phyloP scores from a whole-genome alignment of 768 basidiomycete species.

The Russula compacta region DNA sequence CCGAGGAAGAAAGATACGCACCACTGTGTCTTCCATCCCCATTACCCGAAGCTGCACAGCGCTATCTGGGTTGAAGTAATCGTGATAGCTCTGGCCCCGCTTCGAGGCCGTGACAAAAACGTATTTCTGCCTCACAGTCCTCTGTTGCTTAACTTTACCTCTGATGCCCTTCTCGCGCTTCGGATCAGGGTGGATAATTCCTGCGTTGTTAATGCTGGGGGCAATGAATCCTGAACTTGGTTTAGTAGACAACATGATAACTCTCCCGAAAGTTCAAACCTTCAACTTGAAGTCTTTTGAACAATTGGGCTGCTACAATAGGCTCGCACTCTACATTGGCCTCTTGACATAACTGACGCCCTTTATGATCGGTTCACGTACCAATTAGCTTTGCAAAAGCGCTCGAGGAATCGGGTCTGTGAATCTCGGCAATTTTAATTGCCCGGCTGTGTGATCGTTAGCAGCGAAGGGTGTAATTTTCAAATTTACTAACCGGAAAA shows the following conservation, averaged over 20 bases:
- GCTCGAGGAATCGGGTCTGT: constrained; percentile 33
- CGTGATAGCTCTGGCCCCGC: constrained; percentile 39
- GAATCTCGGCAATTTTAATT: constrained; percentile 55
- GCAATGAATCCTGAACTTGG: constrained; percentile 47
- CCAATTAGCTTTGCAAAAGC: constrained; percentile 57
- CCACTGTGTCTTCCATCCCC: constrained; percentile 46
- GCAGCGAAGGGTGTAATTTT: background rate
- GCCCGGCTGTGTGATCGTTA: constrained; percentile 38
- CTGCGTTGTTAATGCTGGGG: constrained; percentile 34
- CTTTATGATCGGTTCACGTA: constrained; percentile 25
- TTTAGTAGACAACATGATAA: background rate
- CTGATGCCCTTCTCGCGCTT: constrained; percentile 27
- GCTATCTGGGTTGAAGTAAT: constrained; percentile 61
- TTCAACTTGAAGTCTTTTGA: constrained; percentile 63
- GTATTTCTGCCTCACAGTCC: constrained; percentile 48
- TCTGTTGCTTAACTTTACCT: constrained; percentile 35
- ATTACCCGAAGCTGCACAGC: constrained; percentile 52
- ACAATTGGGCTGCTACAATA: constrained; percentile 48
- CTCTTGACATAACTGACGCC: background rate
- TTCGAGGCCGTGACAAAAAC: constrained; percentile 44
- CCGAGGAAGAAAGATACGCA: constrained; percentile 25
- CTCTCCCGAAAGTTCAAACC: constrained; percentile 32
- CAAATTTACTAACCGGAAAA: constrained; percentile 46
- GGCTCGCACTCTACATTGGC: constrained; percentile 40
- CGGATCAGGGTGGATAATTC: constrained; percentile 34